Base-by-base conservation (phyloP, 139 green algal genomes). In the Auxenochlorella pyrenoidosa region DNA sequence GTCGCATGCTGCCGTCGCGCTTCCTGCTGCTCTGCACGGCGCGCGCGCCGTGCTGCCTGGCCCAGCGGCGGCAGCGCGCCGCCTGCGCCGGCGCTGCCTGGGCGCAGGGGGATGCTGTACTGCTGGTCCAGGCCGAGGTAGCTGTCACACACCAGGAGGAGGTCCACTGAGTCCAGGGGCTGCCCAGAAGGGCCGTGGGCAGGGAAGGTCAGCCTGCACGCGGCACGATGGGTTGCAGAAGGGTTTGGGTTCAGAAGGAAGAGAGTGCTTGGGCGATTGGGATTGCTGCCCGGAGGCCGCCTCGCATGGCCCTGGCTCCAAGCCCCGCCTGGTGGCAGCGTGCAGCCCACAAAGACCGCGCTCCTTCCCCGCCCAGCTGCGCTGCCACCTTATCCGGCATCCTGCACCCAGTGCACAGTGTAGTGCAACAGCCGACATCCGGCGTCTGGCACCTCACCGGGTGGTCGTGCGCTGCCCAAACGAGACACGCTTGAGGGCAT, bases 51-150 rank as follows among this genome's bases (percentile, higher is more conserved):
- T 41, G 84, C 84, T 18, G 70, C 83, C 51, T 81, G 83, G 22
- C 73, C 84, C 36, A 58, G 58, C 16, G 30, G 38, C 40, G 58
- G 44, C 73, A 68, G 38, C 84, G 28, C 8, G 18, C 32, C n/a
- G 54, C 65, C 32, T 0, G 32, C 22, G 28, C 80, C 63, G 60
- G 63, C 40, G 28, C 63, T 44, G 80, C 80, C n/a, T 8, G 58
- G 21, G 5, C 16, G 51, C 54, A 89, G 36, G 40, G 79, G 71
- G 70, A 93, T 77, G 41, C 26, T 47, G 76, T 88, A 81, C 83
- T 94, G 90, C 92, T 96, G 94, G 72, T 99, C 96, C 36, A 99
- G 87, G 1, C 96, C 96, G 1, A 98, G 36, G 90, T 99, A 99
- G 38, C 88, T 96, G 82, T 99, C 97, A 16, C 92, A 97, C 59